Base-by-base conservation (phyloP, 352 stramenopile species). In the Salisapilia sapeloensis region DNA sequence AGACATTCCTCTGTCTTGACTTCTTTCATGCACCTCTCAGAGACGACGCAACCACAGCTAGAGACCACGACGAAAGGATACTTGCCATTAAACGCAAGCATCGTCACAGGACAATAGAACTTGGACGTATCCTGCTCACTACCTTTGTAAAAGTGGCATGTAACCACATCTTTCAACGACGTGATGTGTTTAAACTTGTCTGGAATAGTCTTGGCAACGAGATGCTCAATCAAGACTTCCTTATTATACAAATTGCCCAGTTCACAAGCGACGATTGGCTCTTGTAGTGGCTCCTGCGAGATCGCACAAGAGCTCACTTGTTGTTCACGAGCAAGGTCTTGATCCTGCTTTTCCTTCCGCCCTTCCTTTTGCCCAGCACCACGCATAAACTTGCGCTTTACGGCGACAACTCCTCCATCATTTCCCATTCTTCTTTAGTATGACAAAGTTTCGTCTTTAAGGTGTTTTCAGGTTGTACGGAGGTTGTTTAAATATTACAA, bases 211-310 rank as follows among this genome's bases (percentile, higher is more conserved):
- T 71, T 65, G 4, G 85, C 74, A 30, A 95, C 50, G 25, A 95
- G 35, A 14, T 66, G 61, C 48, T 84, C 60, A 9, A 95, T 46
- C 39, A 94, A 41, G 27, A 63, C 60, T 40, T 93, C 72, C 57
- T 96, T 96, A 52, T 94, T 96, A 58, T 87, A 94, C 8, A 96
- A 46, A 49, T 94, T 92, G 33, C 84, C 84, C 17, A 94, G 51
- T 31, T 69, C 62, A 46, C 82, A 94, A 9, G 63, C 76, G 21
- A 94, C 84, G 23, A 96, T 64, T 11, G 82, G 82, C 38, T 78
- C 77, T 4, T 53, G 46, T 21, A 96, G 57, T 24, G 62, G 52
- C 43, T 93, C 66, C 16, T 64, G 74, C 8, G 71, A 90, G 42
- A 94, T 34, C 19, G 77, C 76, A 35, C 82, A 95, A n/a, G 59